A percentile compares a stretch with the other conserved stretches of the same genome.
phyloP scores from a whole-genome alignment of 176 grass and related monocot genomes.

The Sorghum bicolor region Sorghum_bicolor_NCBIv3 NC_012874.2:66015001-66015500 shows the following conservation, averaged over 20 bases:
- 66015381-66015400: conserved; percentile 42
- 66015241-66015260: conserved; percentile 53
- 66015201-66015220: conserved; percentile 50
- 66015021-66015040: conserved; percentile 40
- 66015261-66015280: conserved; percentile 41
- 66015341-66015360: conserved; percentile 50
- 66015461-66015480: conserved; percentile 46
- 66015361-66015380: conserved; percentile 58
- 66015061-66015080: conserved; percentile 54
- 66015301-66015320: conserved; percentile 49
- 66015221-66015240: conserved; percentile 38
- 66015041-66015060: conserved; percentile 24
- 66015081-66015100: conserved; percentile 54
- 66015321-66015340: conserved; percentile 37
- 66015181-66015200: conserved; percentile 30
- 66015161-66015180: conserved; percentile 51
- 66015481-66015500: conserved; percentile 51
- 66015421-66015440: conserved; percentile 38
- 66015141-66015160: conserved; percentile 47
- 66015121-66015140: conserved; percentile 52
- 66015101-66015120: conserved; percentile 47
- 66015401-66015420: conserved; percentile 36
- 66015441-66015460: conserved; percentile 52
- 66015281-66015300: conserved; percentile 51
- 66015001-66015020: conserved; percentile 51